A percentile compares a stretch with the other conserved stretches of the same genome.
Conservation (phyloP, 257 asterid species). For the Thymus mandschuricus region DNA sequence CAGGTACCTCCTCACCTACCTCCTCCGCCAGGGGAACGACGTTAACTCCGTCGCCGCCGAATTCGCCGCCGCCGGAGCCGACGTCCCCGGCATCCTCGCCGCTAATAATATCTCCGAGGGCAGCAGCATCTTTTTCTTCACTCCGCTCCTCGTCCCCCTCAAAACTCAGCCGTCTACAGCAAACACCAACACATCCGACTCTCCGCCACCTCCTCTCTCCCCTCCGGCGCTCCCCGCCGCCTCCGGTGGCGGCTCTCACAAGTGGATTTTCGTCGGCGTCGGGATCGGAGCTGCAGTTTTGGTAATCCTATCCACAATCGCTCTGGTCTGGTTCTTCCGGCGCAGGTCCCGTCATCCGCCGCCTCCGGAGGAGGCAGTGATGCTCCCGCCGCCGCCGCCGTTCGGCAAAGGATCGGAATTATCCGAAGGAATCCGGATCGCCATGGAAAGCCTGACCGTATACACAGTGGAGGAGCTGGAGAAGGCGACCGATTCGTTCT, state of each 20-base stretch:
- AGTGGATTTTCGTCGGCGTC: constrained; percentile 53
- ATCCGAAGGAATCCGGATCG: constrained; percentile 39
- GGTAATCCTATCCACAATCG: constrained; percentile 26
- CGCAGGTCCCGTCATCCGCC: not conserved
- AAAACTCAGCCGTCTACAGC: constrained; percentile 35
- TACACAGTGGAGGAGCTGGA: constrained; percentile 56
- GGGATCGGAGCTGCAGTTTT: constrained; percentile 50
- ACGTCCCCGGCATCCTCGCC: constrained; percentile 32
- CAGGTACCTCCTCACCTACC: constrained; percentile 49
- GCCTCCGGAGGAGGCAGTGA: not conserved
- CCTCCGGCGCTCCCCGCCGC: not conserved
- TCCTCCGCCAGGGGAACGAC: constrained; percentile 34
- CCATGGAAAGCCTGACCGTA: constrained; percentile 47
- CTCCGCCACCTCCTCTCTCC: constrained; percentile 33
- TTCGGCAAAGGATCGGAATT: constrained; percentile 18
- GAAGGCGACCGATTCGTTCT: constrained; percentile 49
- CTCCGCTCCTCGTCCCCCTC: constrained; percentile 57
- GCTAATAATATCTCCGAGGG: constrained; percentile 44
- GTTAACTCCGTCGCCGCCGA: constrained; percentile 15
- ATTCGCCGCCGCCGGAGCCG: constrained; percentile 47
- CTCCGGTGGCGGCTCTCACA: constrained; percentile 30
- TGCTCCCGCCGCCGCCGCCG: constrained; percentile 2
- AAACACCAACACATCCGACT: constrained; percentile 27
- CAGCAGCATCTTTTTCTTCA: constrained; percentile 36
- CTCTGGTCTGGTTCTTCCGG: constrained; percentile 32